These are phyloP conservation scores for Eragrostis curvula DNA, from an alignment of 176 grass and related monocot genomes.

Conservation along the genomic window DNA sequence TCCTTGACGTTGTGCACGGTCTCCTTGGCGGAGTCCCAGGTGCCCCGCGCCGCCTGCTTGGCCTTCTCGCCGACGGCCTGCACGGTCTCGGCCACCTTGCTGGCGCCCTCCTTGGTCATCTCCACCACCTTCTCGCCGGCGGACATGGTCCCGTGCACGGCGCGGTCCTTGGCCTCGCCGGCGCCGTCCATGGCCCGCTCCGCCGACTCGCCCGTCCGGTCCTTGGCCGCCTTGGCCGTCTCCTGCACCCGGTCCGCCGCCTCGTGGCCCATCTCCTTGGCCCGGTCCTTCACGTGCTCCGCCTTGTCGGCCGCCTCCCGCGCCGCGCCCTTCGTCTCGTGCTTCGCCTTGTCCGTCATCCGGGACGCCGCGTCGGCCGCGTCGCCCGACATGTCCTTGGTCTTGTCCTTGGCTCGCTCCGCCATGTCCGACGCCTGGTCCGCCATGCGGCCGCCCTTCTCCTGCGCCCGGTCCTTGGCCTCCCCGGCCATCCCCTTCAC, in stretches of 20 bases:
- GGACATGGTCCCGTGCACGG: conserved; percentile 36
- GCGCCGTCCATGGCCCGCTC: conserved; percentile 32
- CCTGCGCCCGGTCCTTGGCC: conserved; percentile 32
- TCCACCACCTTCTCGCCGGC: conserved; percentile 47
- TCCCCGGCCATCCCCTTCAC: conserved; percentile 41
- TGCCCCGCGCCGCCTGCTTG: conserved; percentile 53
- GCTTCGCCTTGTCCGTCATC: conserved; percentile 4
- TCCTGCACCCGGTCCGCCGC: conserved; percentile 23
- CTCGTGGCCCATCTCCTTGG: conserved; percentile 39
- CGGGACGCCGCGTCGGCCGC: conserved; percentile 12
- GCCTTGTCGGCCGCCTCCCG: conserved; percentile 38
- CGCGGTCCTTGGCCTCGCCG: conserved; percentile 39
- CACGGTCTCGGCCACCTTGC: conserved; percentile 56
- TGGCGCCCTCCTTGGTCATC: conserved; percentile 52
- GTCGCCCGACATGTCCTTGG: conserved; percentile 13
- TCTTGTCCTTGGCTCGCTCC: conserved; percentile 40
- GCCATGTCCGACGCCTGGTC: conserved; percentile 42
- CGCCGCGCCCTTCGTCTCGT: conserved; percentile 39
- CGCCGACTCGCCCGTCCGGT: conserved; percentile 27
- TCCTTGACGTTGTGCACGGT: conserved; percentile 48
- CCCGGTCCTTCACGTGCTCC: conserved; percentile 34
- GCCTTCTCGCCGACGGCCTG: conserved; percentile 56
- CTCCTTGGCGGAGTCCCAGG: conserved; percentile 68
- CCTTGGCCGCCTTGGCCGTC: conserved; percentile 33
- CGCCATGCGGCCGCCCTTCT: conserved; percentile 24